A percentile compares a stretch with the other conserved stretches of the same genome.
phyloP scores from a whole-genome alignment of 805 yeast species.

The Cyberlindnera samutprakarnensis region DNA sequence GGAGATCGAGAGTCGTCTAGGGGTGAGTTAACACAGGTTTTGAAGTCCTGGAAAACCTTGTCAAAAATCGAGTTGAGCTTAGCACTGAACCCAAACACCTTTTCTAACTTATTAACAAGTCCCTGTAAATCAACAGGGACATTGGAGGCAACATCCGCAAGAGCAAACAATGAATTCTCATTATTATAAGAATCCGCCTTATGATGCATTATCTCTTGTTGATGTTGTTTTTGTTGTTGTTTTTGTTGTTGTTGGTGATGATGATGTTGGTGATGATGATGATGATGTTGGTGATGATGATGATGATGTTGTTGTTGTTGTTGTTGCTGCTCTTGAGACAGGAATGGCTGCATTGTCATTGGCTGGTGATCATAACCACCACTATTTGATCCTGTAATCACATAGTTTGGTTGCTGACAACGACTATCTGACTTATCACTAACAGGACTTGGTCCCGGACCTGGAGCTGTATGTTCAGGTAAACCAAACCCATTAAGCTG shows the following conservation, averaged over 20 bases:
- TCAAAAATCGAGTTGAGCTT: constrained; percentile 8
- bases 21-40: too few relatives aligned
- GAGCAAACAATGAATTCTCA: constrained; percentile 15
- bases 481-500: too few relatives aligned
- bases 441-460: too few relatives aligned
- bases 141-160: constrained; percentile 20
- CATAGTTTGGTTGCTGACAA: too few relatives aligned
- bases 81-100: constrained; percentile 7
- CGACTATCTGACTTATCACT: too few relatives aligned
- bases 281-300: neutral
- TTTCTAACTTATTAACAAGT: constrained; percentile 9
- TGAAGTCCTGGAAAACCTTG: constrained; percentile 15
- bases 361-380: neutral
- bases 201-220: constrained; percentile 6
- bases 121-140: neutral
- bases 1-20: neutral
- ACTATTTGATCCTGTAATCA: too few relatives aligned
- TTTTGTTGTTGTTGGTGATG: constrained; percentile 4
- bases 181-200: constrained; percentile 19
- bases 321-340: neutral
- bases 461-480: too few relatives aligned
- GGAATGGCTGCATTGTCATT: neutral
- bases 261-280: neutral
- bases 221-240: constrained; percentile 9
- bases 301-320: neutral